Base-by-base conservation (phyloP, 495 filamentous ascomycete species). In the Bathelium albidoporum region DNA sequence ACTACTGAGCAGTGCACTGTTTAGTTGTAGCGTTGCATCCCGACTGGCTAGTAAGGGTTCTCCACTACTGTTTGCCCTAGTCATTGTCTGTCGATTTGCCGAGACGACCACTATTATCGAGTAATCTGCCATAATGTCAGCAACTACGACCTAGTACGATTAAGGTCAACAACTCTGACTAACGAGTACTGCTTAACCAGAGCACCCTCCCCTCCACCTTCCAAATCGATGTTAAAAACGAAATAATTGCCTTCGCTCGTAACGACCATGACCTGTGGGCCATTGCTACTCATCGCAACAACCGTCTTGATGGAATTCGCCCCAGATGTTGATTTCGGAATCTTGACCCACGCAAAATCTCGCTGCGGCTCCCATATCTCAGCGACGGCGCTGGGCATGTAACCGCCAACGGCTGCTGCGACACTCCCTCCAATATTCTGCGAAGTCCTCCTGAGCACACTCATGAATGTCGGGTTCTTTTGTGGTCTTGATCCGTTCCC, bases 301-400 rank as follows among this genome's bases (percentile, higher is more conserved):
- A 97, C 95, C 64, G 91, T 97, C 65, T 86, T 76, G 20, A 95
- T 45, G 64, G 76, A 70, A 68, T 66, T n/a, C 71, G 70, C 73
- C 53, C 76, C 74, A 26, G 69, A 68, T 32, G 70, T 73, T 24
- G 79, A 69, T 70, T 87, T 89, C n/a, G 94, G 94, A 29, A 98
- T 81, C 73, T 92, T 96, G 69, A 97, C 87, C 81, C 89, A 96
- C 1, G 94, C 94, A 75, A 98, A 97, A 73, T 98, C 95, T 55
- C 94, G 83, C 52, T 89, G 81, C 16, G 94, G 94, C 70, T 98
- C 95, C 90, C 90, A 97, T 83, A 97, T 96, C 75, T 97, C 91
- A 26, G 91, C 91, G 4, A 98, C 91, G 0, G 91, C 87, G 69
- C 85, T 87, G 1, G 94, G 94, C 9, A 98, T 80, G 69, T 98